Evolutionary conservation across 345 rosid species (phyloP).

Genomic region (Barbarea vulgaris): DNA sequence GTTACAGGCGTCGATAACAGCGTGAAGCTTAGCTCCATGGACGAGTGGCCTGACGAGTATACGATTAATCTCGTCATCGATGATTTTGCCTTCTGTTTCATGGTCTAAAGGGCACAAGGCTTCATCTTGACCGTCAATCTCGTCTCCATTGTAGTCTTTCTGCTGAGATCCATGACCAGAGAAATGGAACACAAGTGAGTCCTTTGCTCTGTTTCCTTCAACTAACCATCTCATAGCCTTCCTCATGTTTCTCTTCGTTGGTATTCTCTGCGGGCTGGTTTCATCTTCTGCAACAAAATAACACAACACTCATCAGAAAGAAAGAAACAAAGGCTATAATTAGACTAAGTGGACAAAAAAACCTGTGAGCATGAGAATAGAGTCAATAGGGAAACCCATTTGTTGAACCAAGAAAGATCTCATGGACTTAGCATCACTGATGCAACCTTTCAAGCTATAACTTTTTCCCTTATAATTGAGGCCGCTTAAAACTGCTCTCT

Average conservation of each 20-base stretch:
- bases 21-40: constrained; percentile 67
- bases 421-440: constrained; percentile 66
- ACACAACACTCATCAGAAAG: constrained; percentile 7
- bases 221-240: constrained; percentile 72
- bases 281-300: constrained; percentile 65
- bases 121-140: constrained; percentile 74
- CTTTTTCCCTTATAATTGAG: constrained; percentile 52
- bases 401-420: constrained; percentile 50
- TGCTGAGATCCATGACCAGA: constrained; percentile 81
- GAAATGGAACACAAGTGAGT: constrained; percentile 80
- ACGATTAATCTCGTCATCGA: constrained; percentile 73
- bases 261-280: constrained; percentile 50
- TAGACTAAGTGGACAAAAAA: background rate
- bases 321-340: background rate
- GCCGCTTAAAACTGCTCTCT: constrained; percentile 70
- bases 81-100: constrained; percentile 65
- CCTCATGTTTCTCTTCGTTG: constrained; percentile 74
- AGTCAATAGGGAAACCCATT: constrained; percentile 55
- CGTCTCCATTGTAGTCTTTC: constrained; percentile 53
- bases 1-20: constrained; percentile 69
- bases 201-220: constrained; percentile 65
- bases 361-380: constrained; percentile 54
- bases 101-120: constrained; percentile 72
- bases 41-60: constrained; percentile 74
- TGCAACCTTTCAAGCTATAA: constrained; percentile 57